Evolutionary conservation across 208 protist genomes (phyloP).

Genomic region (Herpetomonas samuelpessoai): DNA sequence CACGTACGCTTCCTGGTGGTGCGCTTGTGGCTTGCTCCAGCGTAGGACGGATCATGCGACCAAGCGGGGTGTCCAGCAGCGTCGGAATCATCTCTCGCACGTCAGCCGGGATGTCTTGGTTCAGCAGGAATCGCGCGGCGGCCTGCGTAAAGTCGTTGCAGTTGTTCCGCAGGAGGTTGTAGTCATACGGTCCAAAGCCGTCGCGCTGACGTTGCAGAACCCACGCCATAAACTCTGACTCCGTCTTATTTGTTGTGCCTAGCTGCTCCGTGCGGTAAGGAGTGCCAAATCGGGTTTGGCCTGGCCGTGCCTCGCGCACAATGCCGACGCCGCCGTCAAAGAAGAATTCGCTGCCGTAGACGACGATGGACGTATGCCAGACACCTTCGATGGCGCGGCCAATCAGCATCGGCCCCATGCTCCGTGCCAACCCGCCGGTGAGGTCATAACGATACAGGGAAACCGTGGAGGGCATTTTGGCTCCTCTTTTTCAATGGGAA

Average conservation of each 20-base stretch:
- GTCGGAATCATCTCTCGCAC: constrained; percentile 74
- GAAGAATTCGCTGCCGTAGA: constrained; percentile 90
- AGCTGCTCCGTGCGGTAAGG: constrained; percentile 58
- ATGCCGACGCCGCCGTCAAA: constrained; percentile 91
- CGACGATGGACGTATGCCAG: constrained; percentile 94
- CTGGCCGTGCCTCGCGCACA: constrained; percentile 34
- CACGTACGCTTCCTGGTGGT: not conserved
- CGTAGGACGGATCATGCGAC: constrained; percentile 72
- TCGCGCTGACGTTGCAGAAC: constrained; percentile 15
- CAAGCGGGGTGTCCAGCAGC: constrained; percentile 77
- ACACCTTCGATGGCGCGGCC: constrained; percentile 91
- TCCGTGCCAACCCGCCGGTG: constrained; percentile 83
- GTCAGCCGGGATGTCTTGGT: constrained; percentile 55
- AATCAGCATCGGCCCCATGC: constrained; percentile 66
- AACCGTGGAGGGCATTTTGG: constrained; percentile 31
- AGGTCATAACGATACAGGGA: constrained; percentile 94
- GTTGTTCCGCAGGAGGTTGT: constrained; percentile 90
- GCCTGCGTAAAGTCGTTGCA: constrained; percentile 94
- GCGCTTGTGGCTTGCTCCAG: constrained; percentile 66
- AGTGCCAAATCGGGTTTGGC: constrained; percentile 78
- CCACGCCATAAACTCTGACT: constrained; percentile 65
- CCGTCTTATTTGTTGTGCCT: constrained; percentile 50
- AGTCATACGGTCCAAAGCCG: constrained; percentile 77
- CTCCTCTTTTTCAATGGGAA: not conserved
- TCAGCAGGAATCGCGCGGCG: constrained; percentile 67